Evolutionary conservation across 2,329 filamentous ascomycete species (phyloP).

Genomic region (Thielaviopsis punctulata): DNA sequence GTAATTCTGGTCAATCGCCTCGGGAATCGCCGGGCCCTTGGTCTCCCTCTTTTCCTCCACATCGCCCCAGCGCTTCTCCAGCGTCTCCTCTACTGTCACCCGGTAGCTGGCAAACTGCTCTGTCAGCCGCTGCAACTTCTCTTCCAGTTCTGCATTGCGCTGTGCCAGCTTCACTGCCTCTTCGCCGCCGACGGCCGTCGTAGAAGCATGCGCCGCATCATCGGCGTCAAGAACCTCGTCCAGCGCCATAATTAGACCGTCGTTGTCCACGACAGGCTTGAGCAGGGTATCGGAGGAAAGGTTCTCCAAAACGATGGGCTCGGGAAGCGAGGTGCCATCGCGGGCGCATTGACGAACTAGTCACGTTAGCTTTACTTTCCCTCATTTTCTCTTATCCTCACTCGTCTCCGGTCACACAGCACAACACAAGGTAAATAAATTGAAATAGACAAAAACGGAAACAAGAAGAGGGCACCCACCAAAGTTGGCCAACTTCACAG

Average conservation of each 20-base stretch:
- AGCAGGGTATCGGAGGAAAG: conserved; percentile 69
- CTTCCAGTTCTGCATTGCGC: conserved; percentile 25
- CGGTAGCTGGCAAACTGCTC: conserved; percentile 52
- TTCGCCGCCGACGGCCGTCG: background rate
- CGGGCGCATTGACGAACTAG: conserved; percentile 31
- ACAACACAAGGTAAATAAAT: no score
- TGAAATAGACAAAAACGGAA: no score
- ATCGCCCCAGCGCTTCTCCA: conserved; percentile 47
- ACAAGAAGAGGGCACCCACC: conserved; percentile 21
- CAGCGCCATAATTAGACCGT: conserved; percentile 72
- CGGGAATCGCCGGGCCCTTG: conserved; percentile 13
- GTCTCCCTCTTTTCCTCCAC: conserved; percentile 21
- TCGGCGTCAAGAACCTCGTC: conserved; percentile 51
- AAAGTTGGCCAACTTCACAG: conserved; percentile 61
- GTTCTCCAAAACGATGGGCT: conserved; percentile 39
- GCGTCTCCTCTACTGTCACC: conserved; percentile 45
- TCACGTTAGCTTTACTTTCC: background rate
- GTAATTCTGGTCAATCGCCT: conserved; percentile 29
- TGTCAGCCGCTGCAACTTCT: conserved; percentile 40
- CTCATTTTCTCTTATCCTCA: background rate
- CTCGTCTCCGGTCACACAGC: no score
- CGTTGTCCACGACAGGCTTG: conserved; percentile 72
- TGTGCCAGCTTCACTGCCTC: background rate
- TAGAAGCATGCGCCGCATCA: conserved; percentile 18
- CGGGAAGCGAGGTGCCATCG: conserved; percentile 29